Conservation (phyloP, 164 flowering plant species). For the Brasenia schreberi region DNA sequence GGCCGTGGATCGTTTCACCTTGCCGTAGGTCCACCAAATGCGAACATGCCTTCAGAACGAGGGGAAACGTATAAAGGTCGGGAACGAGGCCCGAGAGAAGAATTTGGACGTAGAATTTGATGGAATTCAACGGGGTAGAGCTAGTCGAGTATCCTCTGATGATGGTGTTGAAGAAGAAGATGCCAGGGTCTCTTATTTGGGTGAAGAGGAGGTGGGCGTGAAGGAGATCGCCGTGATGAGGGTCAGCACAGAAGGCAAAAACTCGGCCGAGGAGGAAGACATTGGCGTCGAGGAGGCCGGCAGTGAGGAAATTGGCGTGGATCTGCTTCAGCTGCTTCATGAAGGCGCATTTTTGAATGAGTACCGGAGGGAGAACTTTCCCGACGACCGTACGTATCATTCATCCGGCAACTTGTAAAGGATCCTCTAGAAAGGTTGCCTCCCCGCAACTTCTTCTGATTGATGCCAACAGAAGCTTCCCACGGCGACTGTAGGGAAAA, state of each 20-base stretch:
- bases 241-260: constrained; percentile 5
- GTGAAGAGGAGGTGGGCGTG: constrained; percentile 12
- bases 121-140: constrained; percentile 1
- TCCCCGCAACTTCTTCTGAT: background rate
- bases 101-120: constrained; percentile 9
- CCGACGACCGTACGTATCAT: background rate
- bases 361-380: background rate
- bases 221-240: constrained; percentile 4
- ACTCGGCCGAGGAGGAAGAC: constrained; percentile 14
- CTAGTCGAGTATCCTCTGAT: constrained; percentile 10
- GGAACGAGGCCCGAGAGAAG: constrained; percentile 9
- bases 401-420: background rate
- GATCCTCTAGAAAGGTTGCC: background rate
- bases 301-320: constrained; percentile 15
- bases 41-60: constrained; percentile 16
- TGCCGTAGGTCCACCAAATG: constrained; percentile 7
- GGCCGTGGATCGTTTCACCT: constrained; percentile 17
- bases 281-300: constrained; percentile 13
- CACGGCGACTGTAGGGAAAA: background rate
- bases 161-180: constrained; percentile 16
- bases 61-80: constrained; percentile 15
- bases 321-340: constrained; percentile 15
- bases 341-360: constrained; percentile 12
- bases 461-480: background rate
- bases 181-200: constrained; percentile 10